These are phyloP conservation scores for Paramecium octaurelia DNA, from an alignment of 73 alveolate species.

Conservation along the genomic window DNA sequence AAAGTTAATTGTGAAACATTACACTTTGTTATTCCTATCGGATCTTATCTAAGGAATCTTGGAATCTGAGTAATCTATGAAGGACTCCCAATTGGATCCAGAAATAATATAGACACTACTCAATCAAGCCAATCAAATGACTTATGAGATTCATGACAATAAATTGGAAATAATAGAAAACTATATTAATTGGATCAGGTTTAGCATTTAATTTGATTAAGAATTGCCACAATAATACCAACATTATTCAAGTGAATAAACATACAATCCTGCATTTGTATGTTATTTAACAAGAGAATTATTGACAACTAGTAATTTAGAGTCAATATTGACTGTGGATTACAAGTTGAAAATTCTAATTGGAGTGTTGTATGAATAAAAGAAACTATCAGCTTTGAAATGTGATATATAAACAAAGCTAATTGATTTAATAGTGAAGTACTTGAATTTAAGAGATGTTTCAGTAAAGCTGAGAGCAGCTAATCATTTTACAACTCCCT, in stretches of 20 bases:
- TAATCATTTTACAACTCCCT: background rate
- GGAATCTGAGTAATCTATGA: background rate
- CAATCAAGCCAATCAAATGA: background rate
- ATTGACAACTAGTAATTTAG: background rate
- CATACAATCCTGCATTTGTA: constrained; percentile 20
- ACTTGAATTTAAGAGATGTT: background rate
- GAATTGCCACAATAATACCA: constrained; percentile 2
- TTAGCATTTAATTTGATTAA: background rate
- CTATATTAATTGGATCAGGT: background rate
- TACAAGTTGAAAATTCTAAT: background rate
- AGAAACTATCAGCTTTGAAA: background rate
- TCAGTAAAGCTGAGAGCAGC: background rate
- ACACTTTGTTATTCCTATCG: background rate
- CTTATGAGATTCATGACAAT: constrained; percentile 18
- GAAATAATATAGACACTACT: background rate
- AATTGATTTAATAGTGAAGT: background rate
- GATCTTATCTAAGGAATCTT: constrained; percentile 9
- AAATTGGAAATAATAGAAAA: constrained; percentile 30
- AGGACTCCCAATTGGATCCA: background rate
- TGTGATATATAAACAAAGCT: constrained; percentile 3
- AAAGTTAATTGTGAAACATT: constrained; percentile 2
- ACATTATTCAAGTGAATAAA: background rate
- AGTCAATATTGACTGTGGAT: background rate
- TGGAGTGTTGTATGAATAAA: background rate
- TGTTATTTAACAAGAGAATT: background rate